Evolutionary conservation across 2,329 filamentous ascomycete genomes (phyloP).

Genomic region (Pseudopyricularia javanii): DNA sequence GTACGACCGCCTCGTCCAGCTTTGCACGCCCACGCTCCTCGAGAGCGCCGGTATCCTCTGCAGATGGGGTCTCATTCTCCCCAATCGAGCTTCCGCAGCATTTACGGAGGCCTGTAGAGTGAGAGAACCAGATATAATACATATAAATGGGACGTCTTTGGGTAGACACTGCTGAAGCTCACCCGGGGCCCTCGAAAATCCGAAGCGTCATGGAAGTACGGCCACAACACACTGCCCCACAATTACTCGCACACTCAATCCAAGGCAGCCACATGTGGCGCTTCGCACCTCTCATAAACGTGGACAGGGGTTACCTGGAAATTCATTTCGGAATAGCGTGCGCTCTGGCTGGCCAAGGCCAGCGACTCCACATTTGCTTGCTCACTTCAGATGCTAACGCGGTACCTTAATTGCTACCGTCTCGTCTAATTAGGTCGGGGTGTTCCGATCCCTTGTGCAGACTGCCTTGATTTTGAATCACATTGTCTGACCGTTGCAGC

Average conservation of each 20-base stretch:
- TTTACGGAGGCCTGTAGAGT: not conserved
- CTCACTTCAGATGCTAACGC: not conserved
- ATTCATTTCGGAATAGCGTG: not conserved
- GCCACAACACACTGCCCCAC: not conserved
- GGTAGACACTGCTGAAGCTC: not conserved
- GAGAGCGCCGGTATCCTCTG: slow-evolving; percentile 4
- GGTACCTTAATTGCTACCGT: not conserved
- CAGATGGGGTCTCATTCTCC: slow-evolving; percentile 6
- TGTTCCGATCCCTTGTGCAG: not conserved
- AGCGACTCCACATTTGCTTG: not conserved
- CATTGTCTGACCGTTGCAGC: not conserved
- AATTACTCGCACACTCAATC: not conserved
- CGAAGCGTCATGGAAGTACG: not conserved
- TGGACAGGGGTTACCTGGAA: not conserved
- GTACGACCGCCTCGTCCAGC: slow-evolving; percentile 42
- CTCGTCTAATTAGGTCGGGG: not conserved
- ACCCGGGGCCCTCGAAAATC: not conserved
- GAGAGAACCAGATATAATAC: not conserved
- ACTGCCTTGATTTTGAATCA: not conserved
- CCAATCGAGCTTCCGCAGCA: slow-evolving; percentile 2
- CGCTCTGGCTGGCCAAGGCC: not conserved
- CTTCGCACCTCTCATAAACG: not conserved
- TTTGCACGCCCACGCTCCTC: slow-evolving; percentile 29
- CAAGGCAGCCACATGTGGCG: not conserved
- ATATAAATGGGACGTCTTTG: not conserved